These are phyloP conservation scores for Penicillium egyptiacum DNA, from an alignment of 495 filamentous ascomycete genomes.

Conservation along the genomic window DNA sequence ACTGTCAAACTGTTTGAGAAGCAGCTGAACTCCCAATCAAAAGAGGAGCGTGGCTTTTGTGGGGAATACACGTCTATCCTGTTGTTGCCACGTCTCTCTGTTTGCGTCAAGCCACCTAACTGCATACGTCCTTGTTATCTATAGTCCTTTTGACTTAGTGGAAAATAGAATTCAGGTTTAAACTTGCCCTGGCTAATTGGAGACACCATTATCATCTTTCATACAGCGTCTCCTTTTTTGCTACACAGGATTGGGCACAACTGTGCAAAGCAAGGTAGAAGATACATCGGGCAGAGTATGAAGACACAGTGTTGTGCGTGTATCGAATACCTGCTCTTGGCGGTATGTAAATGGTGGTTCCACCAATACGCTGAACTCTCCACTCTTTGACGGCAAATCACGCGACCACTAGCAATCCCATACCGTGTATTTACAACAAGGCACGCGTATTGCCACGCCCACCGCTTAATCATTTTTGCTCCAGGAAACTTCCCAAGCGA, in stretches of 20 bases:
- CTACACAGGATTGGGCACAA: neutral
- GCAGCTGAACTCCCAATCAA: conserved; percentile 15
- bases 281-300: conserved; percentile 4
- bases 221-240: neutral
- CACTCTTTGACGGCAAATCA: conserved; percentile 6
- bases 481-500: conserved; percentile 33
- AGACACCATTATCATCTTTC: neutral
- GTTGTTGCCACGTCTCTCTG: conserved; percentile 9
- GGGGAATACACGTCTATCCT: conserved; percentile 5
- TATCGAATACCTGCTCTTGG: conserved; percentile 16
- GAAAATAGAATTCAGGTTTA: neutral
- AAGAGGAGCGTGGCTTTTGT: conserved; percentile 5
- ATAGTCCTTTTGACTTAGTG: neutral
- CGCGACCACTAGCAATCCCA: conserved; percentile 10
- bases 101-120: conserved; percentile 14
- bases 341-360: conserved; percentile 11
- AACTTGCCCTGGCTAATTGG: neutral
- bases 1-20: conserved; percentile 2
- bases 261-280: conserved; percentile 1
- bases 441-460: conserved; percentile 27
- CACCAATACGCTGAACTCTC: conserved; percentile 1
- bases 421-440: conserved; percentile 19
- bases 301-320: conserved; percentile 20
- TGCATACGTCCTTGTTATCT: conserved; percentile 2
- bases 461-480: conserved; percentile 34